Evolutionary conservation across 2,329 filamentous ascomycete species (phyloP).

Genomic region (Monilinia aucupariae): DNA sequence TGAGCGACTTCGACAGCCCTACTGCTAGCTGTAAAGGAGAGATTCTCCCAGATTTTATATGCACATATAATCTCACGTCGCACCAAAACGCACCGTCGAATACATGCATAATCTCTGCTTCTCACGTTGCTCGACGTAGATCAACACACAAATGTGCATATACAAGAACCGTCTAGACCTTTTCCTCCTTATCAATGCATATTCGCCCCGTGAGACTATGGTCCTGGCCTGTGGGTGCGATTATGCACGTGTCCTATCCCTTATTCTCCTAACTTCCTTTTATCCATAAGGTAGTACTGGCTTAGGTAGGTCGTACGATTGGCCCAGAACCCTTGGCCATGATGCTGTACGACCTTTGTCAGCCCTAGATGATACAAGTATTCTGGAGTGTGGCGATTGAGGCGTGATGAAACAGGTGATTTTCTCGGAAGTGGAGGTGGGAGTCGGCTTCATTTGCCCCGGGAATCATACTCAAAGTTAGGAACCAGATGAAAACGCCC

Average conservation of each 20-base stretch:
- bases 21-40: too few relatives aligned
- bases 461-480: background rate
- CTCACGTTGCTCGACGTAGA: background rate
- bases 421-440: background rate
- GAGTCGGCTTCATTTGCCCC: background rate
- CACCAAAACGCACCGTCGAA: background rate
- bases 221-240: background rate
- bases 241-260: background rate
- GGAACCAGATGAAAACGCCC: background rate
- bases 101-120: background rate
- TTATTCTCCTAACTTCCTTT: background rate
- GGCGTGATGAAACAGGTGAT: background rate
- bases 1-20: background rate
- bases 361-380: background rate
- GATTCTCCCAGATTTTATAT: background rate
- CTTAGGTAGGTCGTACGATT: background rate
- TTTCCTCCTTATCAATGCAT: background rate
- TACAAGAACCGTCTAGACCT: background rate
- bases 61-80: background rate
- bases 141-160: background rate
- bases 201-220: background rate
- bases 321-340: slow-evolving; percentile 4
- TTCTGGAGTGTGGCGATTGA: background rate
- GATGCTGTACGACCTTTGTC: background rate
- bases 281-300: background rate